These are phyloP conservation scores for Plenodomus tracheiphilus DNA, from an alignment of 2,329 filamentous ascomycete genomes.

Conservation along the genomic window DNA sequence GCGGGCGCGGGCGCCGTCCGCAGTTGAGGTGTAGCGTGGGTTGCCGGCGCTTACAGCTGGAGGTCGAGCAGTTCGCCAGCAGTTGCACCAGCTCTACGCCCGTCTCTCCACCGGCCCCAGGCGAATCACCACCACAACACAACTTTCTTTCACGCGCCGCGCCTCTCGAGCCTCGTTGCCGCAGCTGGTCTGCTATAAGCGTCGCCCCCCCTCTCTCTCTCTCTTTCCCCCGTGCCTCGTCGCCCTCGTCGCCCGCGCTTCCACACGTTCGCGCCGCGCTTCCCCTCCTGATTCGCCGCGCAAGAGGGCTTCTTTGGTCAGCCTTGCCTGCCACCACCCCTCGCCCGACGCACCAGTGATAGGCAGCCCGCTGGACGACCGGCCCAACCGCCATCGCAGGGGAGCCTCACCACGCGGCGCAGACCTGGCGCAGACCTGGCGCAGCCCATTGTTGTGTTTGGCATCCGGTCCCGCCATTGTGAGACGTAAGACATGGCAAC, in stretches of 20 bases:
- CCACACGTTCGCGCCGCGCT: constrained; percentile 12
- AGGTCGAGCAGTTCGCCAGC: background rate
- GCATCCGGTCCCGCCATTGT: constrained; percentile 14
- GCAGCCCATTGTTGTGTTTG: constrained; percentile 19
- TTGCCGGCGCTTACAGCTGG: background rate
- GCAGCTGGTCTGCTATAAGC: constrained; percentile 11
- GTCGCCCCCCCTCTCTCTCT: background rate
- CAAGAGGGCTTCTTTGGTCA: background rate
- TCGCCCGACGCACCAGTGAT: background rate
- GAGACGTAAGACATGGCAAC: constrained; percentile 44
- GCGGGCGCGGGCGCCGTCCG: no score
- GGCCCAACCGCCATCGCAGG: constrained; percentile 12
- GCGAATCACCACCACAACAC: background rate
- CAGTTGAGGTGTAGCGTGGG: background rate
- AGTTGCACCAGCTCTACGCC: background rate
- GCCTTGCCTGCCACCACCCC: background rate
- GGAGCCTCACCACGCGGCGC: constrained; percentile 20
- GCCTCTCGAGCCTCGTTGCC: background rate
- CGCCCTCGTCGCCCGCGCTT: background rate
- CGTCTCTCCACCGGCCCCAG: background rate
- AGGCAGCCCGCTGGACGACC: constrained; percentile 10
- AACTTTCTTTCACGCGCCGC: background rate
- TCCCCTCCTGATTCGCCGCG: constrained; percentile 13
- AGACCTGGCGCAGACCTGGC: constrained; percentile 31
- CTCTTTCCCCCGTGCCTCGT: background rate